Evolutionary conservation across 2,329 filamentous ascomycete species (phyloP).

Genomic region (Colletotrichum sp.): DNA sequence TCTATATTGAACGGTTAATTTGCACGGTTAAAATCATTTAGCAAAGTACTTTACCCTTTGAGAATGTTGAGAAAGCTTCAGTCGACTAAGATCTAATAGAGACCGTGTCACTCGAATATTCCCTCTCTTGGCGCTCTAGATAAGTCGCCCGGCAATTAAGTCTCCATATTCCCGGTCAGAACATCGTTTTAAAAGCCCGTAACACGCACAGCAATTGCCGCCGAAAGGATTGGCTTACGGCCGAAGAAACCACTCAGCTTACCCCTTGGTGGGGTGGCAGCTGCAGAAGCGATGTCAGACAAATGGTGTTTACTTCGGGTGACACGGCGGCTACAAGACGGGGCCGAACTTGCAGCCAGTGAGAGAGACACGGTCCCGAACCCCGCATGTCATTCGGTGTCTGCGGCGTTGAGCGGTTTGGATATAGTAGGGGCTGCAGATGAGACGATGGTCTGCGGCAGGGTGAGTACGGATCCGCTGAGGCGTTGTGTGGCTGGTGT

Average conservation of each 20-base stretch:
- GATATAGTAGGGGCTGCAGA: conserved; percentile 70
- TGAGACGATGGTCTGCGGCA: conserved; percentile 60
- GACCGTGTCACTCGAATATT: too few relatives aligned
- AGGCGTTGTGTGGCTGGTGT: neutral
- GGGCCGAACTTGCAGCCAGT: neutral
- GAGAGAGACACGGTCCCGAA: neutral
- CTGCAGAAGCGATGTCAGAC: neutral
- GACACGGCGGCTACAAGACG: neutral
- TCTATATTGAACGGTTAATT: too few relatives aligned
- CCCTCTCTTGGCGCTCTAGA: rapidly evolving
- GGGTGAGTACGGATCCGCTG: neutral
- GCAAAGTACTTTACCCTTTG: neutral
- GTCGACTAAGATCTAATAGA: neutral
- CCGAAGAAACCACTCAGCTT: neutral
- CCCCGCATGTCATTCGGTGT: neutral
- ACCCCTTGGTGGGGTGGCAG: neutral
- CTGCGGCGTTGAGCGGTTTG: conserved; percentile 68
- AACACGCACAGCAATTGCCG: neutral
- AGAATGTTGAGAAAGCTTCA: neutral
- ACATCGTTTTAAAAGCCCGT: neutral
- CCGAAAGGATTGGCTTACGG: neutral
- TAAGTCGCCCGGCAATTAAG: neutral
- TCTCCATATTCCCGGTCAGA: neutral
- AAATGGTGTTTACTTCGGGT: neutral
- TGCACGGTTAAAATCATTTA: too few relatives aligned